phyloP scores from a whole-genome alignment of 2,329 filamentous ascomycete genomes.

The Calycina herbarum region DNA sequence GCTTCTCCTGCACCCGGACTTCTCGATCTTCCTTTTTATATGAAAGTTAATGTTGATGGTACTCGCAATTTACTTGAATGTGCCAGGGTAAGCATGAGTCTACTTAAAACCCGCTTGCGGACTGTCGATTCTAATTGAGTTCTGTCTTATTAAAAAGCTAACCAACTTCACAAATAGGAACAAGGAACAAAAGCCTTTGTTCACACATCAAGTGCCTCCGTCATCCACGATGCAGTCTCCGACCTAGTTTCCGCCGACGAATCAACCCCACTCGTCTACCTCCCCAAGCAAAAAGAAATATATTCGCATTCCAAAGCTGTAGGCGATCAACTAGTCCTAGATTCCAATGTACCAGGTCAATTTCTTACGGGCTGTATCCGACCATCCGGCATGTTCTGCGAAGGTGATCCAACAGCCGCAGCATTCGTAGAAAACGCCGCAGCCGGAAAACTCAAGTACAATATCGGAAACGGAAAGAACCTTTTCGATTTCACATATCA shows the following conservation, averaged over 20 bases:
- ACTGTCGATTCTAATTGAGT: too few relatives aligned
- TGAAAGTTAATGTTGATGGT: conserved; percentile 52
- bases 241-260: conserved; percentile 50
- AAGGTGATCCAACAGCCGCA: conserved; percentile 37
- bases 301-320: conserved; percentile 27
- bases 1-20: conserved; percentile 44
- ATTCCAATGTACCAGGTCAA: conserved; percentile 26
- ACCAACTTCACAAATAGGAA: conserved; percentile 35
- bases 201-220: conserved; percentile 51
- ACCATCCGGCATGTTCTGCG: conserved; percentile 52
- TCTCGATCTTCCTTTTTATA: conserved; percentile 40
- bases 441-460: conserved; percentile 49
- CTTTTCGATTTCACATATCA: conserved; percentile 55
- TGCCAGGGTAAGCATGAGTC: conserved; percentile 56
- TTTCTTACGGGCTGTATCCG: conserved; percentile 52
- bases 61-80: conserved; percentile 49
- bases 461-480: conserved; percentile 52
- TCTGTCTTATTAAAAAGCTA: background rate
- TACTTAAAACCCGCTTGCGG: too few relatives aligned
- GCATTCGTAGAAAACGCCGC: conserved; percentile 45
- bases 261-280: conserved; percentile 25
- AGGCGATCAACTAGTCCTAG: conserved; percentile 22
- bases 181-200: conserved; percentile 51
- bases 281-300: conserved; percentile 20
- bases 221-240: conserved; percentile 46